Conservation (phyloP, 1,284 basidiomycete genomes). For the Puccinia polysora region DNA sequence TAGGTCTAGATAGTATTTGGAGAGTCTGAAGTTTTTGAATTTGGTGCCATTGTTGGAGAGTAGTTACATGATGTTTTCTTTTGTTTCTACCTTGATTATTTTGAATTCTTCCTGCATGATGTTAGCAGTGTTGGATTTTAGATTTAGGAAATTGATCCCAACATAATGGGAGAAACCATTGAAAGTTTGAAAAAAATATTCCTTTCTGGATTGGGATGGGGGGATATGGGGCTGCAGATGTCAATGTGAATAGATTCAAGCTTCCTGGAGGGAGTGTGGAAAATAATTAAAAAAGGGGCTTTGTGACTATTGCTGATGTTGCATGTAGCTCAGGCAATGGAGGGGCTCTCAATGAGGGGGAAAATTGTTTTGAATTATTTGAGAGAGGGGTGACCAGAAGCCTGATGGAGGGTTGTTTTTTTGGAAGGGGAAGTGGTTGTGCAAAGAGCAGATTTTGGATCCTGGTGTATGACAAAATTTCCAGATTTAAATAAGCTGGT, state of each 20-base stretch:
- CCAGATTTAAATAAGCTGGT: not conserved
- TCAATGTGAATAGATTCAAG: not conserved
- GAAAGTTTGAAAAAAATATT: not conserved
- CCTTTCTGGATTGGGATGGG: not conserved
- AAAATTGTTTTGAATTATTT: not conserved
- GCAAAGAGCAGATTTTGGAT: not conserved
- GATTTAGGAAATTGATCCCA: not conserved
- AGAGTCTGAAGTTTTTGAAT: slow-evolving; percentile 48
- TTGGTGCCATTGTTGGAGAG: slow-evolving; percentile 54
- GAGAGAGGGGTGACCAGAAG: not conserved
- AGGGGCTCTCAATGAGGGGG: not conserved
- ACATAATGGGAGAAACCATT: not conserved
- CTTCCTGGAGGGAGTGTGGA: not conserved
- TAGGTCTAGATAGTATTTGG: slow-evolving; percentile 47
- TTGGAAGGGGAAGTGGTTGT: not conserved
- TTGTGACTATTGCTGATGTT: not conserved
- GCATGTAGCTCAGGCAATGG: not conserved
- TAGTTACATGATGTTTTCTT: slow-evolving; percentile 51
- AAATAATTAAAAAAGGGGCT: not conserved
- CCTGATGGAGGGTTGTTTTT: not conserved
- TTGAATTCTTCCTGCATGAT: not conserved
- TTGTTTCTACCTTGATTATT: slow-evolving; percentile 47
- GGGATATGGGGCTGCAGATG: not conserved
- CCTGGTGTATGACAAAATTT: not conserved
- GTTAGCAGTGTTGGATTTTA: not conserved